Conservation (phyloP, 768 basidiomycete genomes). For the Tylopilus felleus region DNA sequence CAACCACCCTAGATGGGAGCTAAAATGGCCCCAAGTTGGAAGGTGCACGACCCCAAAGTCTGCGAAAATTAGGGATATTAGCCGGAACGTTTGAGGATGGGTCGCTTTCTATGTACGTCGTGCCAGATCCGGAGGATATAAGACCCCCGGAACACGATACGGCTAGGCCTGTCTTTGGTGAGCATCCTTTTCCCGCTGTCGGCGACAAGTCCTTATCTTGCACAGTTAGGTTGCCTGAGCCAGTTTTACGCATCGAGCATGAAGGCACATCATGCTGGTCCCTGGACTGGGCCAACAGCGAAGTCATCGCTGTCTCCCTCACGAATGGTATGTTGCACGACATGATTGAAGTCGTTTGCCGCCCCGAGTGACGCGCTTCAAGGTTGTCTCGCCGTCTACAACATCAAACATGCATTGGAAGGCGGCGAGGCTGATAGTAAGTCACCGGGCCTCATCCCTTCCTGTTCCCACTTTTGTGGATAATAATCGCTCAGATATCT, state of each 20-base stretch:
- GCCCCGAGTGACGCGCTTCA: constrained; percentile 2
- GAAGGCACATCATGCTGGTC: constrained; percentile 75
- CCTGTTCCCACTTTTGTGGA: neutral
- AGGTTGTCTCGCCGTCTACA: constrained; percentile 59
- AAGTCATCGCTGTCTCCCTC: constrained; percentile 75
- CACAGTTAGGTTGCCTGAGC: constrained; percentile 57
- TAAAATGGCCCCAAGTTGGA: constrained; percentile 18
- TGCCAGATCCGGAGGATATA: constrained; percentile 74
- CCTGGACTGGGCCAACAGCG: constrained; percentile 89
- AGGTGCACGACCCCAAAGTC: constrained; percentile 17
- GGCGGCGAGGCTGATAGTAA: constrained; percentile 32
- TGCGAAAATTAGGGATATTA: constrained; percentile 74
- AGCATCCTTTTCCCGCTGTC: constrained; percentile 14
- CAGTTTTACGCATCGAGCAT: constrained; percentile 68
- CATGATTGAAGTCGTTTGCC: neutral
- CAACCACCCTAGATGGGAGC: neutral
- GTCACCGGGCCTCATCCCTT: neutral
- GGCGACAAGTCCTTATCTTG: neutral
- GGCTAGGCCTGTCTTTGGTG: constrained; percentile 48
- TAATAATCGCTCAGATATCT: constrained; percentile 30
- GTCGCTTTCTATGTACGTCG: constrained; percentile 67
- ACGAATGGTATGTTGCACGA: constrained; percentile 60
- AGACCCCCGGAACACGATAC: constrained; percentile 25
- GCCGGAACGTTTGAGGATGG: constrained; percentile 89
- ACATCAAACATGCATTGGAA: constrained; percentile 45